Percentiles rank a stretch among this genome's conserved stretches.
Evolutionary conservation across 805 yeast genomes (phyloP).

Genomic region (Yarrowia porcina): DNA sequence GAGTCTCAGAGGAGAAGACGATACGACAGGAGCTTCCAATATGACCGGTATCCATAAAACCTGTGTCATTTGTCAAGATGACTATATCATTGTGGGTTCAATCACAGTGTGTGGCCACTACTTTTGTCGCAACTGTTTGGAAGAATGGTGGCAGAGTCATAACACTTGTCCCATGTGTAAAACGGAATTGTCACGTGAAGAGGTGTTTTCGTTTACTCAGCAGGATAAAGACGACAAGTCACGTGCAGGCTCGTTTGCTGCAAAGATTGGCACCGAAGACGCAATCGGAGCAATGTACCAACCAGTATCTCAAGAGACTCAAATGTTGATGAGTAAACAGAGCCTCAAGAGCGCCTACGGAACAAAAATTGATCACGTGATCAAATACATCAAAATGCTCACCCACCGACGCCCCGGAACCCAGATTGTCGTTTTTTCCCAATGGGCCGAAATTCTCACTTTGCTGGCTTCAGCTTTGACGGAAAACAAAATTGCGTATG

Average conservation of each 20-base stretch:
- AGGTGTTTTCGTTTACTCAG: slow-evolving; percentile 64
- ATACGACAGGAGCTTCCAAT: slow-evolving; percentile 29
- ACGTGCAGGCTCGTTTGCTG: slow-evolving; percentile 2
- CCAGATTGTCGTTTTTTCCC: slow-evolving; percentile 86
- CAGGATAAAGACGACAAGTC: slow-evolving; percentile 33
- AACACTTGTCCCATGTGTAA: slow-evolving; percentile 82
- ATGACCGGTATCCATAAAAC: slow-evolving; percentile 42
- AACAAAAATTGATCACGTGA: slow-evolving; percentile 79
- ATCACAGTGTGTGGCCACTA: slow-evolving; percentile 89
- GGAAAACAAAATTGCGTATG: slow-evolving; percentile 52
- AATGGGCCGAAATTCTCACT: slow-evolving; percentile 73
- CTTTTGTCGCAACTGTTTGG: slow-evolving; percentile 78
- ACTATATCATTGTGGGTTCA: slow-evolving; percentile 64
- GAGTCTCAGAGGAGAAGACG: slow-evolving; percentile 40
- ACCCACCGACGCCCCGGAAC: slow-evolving; percentile 54
- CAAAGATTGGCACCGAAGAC: slow-evolving; percentile 26
- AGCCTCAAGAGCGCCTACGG: slow-evolving; percentile 56
- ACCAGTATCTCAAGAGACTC: slow-evolving; percentile 40
- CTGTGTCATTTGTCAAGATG: slow-evolving; percentile 76
- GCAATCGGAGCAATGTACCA: slow-evolving; percentile 33
- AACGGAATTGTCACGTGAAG: slow-evolving; percentile 44
- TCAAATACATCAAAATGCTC: slow-evolving; percentile 67
- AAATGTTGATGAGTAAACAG: slow-evolving; percentile 4
- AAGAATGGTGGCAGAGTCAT: slow-evolving; percentile 62
- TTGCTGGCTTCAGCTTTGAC: slow-evolving; percentile 64